Evolutionary conservation across 306 rosid genomes (phyloP).

Genomic region (Crotalaria pallida): DNA sequence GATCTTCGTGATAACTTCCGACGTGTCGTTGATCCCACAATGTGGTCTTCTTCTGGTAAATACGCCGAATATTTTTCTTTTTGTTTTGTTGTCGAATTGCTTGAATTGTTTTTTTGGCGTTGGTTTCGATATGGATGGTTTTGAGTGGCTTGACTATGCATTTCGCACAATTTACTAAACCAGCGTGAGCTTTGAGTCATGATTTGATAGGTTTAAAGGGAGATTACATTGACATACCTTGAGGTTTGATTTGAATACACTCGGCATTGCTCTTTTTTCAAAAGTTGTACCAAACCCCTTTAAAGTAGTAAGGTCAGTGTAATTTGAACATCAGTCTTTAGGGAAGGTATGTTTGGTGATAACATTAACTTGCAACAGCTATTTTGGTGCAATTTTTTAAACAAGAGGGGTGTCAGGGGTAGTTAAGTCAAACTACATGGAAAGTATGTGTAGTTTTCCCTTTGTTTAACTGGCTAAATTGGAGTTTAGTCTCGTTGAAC

Average conservation of each 20-base stretch:
- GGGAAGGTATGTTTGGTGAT: too few species aligned
- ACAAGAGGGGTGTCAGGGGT: neutral
- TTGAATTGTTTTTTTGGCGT: neutral
- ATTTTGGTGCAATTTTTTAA: neutral
- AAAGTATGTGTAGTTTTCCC: too few species aligned
- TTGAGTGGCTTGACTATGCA: neutral
- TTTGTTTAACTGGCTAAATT: neutral
- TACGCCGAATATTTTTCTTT: slow-evolving; percentile 29
- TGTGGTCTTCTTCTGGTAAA: slow-evolving; percentile 49
- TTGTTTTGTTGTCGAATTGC: neutral
- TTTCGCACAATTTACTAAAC: too few species aligned
- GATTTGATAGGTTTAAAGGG: too few species aligned
- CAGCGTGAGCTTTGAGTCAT: neutral
- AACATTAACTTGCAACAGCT: too few species aligned
- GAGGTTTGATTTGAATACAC: too few species aligned
- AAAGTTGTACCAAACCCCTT: too few species aligned
- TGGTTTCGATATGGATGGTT: neutral
- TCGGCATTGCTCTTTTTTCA: too few species aligned
- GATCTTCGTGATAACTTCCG: slow-evolving; percentile 85
- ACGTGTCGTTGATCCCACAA: slow-evolving; percentile 64
- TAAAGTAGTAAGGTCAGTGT: too few species aligned
- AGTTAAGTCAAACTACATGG: too few species aligned
- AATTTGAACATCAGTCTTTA: too few species aligned
- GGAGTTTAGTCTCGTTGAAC: neutral
- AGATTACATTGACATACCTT: too few species aligned